These are phyloP conservation scores for Cercospora berteroae DNA, from an alignment of 2,329 filamentous ascomycete species.

Conservation along the genomic window DNA sequence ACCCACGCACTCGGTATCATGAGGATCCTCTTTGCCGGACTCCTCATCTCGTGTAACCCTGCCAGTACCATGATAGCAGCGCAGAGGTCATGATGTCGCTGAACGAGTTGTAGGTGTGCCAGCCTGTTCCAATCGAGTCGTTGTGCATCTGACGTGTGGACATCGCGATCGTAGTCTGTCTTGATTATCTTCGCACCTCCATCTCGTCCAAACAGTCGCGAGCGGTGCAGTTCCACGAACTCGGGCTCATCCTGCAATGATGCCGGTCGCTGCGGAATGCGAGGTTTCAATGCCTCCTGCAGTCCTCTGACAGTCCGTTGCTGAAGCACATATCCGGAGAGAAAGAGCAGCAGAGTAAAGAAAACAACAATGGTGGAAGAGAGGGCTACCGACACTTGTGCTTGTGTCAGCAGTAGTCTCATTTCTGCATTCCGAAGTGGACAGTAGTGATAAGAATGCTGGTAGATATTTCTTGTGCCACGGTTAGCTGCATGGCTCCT, in stretches of 20 bases:
- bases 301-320: constrained; percentile 79
- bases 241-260: constrained; percentile 16
- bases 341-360: constrained; percentile 79
- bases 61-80: constrained; percentile 51
- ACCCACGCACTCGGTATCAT: constrained; percentile 46
- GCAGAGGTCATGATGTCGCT: constrained; percentile 49
- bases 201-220: constrained; percentile 31
- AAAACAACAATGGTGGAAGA: constrained; percentile 65
- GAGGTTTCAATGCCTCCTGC: constrained; percentile 66
- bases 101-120: constrained; percentile 50
- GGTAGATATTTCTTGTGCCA: constrained; percentile 4
- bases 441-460: constrained; percentile 13
- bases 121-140: constrained; percentile 46
- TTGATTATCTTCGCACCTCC: constrained; percentile 29
- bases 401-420: constrained; percentile 49
- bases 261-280: constrained; percentile 43
- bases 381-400: constrained; percentile 68
- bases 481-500: constrained; percentile 12
- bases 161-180: constrained; percentile 30
- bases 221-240: constrained; percentile 23
- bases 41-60: constrained; percentile 47
- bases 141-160: constrained; percentile 23
- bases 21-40: constrained; percentile 46
- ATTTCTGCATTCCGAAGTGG: constrained; percentile 20
- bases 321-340: constrained; percentile 83